These are phyloP conservation scores for Trichoderma gamsii DNA, from an alignment of 495 filamentous ascomycete genomes.

Conservation along the genomic window DNA sequence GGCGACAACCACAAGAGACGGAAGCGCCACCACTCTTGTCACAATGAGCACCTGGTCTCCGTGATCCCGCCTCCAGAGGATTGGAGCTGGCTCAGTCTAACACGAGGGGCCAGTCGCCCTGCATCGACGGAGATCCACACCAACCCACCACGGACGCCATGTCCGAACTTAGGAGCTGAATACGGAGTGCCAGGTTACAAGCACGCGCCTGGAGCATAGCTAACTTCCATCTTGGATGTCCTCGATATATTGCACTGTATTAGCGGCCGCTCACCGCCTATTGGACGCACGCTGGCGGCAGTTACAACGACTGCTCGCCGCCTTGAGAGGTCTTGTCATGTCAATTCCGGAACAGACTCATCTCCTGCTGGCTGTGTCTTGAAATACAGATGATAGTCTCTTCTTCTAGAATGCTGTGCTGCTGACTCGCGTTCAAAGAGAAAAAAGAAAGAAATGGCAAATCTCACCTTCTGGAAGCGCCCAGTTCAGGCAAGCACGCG, in stretches of 20 bases:
- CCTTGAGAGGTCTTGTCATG: not conserved
- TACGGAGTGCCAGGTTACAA: not conserved
- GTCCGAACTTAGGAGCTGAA: conserved; percentile 11
- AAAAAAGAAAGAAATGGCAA: not conserved
- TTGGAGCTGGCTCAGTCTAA: not conserved
- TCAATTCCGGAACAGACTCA: no score
- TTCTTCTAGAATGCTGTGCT: not conserved
- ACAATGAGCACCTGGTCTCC: conserved; percentile 8
- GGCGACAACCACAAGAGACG: not conserved
- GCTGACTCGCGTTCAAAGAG: not conserved
- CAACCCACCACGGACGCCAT: conserved; percentile 5
- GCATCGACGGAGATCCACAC: not conserved
- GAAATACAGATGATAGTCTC: no score
- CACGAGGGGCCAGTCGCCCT: not conserved
- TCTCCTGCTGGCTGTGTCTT: no score
- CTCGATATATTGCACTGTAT: not conserved
- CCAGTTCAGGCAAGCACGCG: not conserved
- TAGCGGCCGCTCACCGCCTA: not conserved
- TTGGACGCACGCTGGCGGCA: not conserved
- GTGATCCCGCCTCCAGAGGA: not conserved
- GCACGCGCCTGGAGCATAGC: not conserved
- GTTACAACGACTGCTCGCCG: not conserved
- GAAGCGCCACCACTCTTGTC: no score
- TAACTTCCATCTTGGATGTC: not conserved
- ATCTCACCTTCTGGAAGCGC: conserved; percentile 2